Evolutionary conservation across 495 filamentous ascomycete genomes (phyloP).

Genomic region (Clavariopsis aquatica): DNA sequence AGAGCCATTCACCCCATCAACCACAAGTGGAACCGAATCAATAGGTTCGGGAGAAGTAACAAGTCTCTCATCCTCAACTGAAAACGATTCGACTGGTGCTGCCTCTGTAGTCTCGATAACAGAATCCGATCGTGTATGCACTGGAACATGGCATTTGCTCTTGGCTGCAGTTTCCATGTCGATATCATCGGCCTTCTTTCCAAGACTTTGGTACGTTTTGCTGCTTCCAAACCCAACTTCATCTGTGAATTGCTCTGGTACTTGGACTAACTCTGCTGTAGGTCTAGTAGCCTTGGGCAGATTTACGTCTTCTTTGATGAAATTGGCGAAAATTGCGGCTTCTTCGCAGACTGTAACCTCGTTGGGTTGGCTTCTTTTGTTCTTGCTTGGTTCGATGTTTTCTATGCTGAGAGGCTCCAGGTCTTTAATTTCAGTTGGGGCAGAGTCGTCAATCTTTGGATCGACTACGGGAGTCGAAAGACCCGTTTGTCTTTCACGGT

Average conservation of each 20-base stretch:
- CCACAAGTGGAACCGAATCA: background rate
- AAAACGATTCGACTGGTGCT: background rate
- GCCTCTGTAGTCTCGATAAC: background rate
- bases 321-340: background rate
- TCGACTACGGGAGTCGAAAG: background rate
- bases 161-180: background rate
- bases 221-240: slow-evolving; percentile 16
- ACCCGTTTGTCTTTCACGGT: background rate
- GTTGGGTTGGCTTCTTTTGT: background rate
- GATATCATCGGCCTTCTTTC: background rate
- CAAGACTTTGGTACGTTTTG: slow-evolving; percentile 17
- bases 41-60: background rate
- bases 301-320: background rate
- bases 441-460: background rate
- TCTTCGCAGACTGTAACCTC: background rate
- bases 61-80: background rate
- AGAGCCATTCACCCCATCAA: background rate
- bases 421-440: background rate
- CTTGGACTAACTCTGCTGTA: background rate
- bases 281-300: background rate
- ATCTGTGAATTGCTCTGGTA: slow-evolving; percentile 16
- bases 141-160: background rate
- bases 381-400: background rate
- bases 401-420: background rate
- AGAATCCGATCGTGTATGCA: background rate